Evolutionary conservation across 1,284 basidiomycete genomes (phyloP), one percentile per base, ranked within the genome.

Genomic region (Stereum hirsutum): DNA sequence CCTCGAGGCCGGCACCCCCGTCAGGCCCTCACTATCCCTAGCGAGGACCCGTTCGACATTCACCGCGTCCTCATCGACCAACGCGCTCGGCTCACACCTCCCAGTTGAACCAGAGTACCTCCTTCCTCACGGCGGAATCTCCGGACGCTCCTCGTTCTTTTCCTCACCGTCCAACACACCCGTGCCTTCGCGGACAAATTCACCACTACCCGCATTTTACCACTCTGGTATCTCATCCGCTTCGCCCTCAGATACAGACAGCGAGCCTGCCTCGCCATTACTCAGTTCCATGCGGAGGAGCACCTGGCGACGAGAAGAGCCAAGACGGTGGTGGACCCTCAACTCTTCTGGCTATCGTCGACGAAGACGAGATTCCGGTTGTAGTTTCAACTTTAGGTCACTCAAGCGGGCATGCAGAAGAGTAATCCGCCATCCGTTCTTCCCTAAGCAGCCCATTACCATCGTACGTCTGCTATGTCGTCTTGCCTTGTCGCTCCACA

Each of bases 371-470:
- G 61, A 66, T n/a, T n/a, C n/a, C n/a, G n/a, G n/a, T 15, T 25
- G 37, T n/a, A 27, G n/a, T 15, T 44, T 49, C 30, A 52, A 57
- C 31, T 60, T 57, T 45, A 69, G 79, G 47, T 59, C 66, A 6
- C 46, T 74, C 46, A 80, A 74, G 57, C 72, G 76, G 51, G 68
- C 69, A 53, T 56, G 74, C 28, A 66, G 77, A 47, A 66, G 68
- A 43, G 54, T 88, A 25, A 61, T 87, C 15, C 74, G 82, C 44
- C 82, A 85, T 62, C 86, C 84, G 19, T 73, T 84, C 61, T 82
- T 89, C 58, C 88, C 88, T 35, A 79, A 77, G 47, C 85, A 86
- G 49, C 87, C 87, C 8, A 70, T 85, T 49, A 86, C 87, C 40
- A 87, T 91, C 43, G 86, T 87, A 52, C 59, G 82, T 68, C 46